phyloP scores from a whole-genome alignment of 2,329 filamentous ascomycete genomes.

The Aspergillus alliaceus region DNA sequence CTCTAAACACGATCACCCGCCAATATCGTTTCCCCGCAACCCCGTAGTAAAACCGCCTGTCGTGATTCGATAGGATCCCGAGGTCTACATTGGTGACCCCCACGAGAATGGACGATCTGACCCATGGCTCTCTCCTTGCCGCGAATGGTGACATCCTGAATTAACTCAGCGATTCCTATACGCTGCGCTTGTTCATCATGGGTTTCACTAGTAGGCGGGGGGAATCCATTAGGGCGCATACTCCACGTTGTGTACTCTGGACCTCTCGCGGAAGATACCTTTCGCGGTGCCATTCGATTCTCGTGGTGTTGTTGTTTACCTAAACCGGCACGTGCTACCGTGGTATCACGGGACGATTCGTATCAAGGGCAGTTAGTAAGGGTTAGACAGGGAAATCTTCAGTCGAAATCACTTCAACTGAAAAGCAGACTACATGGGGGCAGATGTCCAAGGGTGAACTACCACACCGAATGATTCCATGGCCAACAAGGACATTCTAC shows the following conservation, averaged over 20 bases:
- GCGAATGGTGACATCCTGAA: background rate
- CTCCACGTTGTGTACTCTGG: background rate
- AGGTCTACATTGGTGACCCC: slow-evolving; percentile 1
- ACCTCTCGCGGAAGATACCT: background rate
- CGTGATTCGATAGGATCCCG: background rate
- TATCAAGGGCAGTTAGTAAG: background rate
- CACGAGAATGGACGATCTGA: background rate
- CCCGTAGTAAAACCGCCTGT: background rate
- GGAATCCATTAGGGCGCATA: background rate
- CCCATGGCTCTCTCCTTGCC: background rate
- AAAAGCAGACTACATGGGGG: background rate
- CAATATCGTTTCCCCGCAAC: background rate
- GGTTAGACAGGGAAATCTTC: background rate
- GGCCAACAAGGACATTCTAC: background rate
- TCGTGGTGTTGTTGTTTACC: background rate
- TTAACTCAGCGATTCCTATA: background rate
- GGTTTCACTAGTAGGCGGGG: background rate
- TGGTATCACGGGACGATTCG: background rate
- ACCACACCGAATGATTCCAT: background rate
- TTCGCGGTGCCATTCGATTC: background rate
- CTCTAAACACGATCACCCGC: background rate
- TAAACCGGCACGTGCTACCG: background rate
- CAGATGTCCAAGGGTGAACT: background rate
- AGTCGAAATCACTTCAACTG: background rate
- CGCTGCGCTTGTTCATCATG: background rate